Conservation (phyloP, 352 stramenopile species). For the Globisporangium splendens region DNA sequence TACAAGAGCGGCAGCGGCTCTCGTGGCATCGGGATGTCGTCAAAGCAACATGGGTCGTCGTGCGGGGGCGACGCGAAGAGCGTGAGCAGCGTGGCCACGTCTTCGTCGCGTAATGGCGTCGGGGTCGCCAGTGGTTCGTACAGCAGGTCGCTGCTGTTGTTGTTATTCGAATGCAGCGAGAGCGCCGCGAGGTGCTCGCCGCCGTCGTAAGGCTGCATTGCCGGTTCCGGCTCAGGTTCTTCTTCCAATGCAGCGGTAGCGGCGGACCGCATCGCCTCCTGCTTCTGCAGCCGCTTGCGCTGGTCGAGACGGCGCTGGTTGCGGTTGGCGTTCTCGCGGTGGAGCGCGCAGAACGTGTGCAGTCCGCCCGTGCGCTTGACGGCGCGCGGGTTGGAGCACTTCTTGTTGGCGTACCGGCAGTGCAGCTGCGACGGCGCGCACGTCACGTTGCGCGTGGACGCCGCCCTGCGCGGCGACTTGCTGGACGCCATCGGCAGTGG, state of each 20-base stretch:
- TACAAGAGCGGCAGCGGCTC: constrained; percentile 6
- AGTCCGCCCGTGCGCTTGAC: constrained; percentile 45
- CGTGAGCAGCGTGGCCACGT: constrained; percentile 35
- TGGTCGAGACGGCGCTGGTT: constrained; percentile 24
- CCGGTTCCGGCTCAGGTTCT: too few species aligned
- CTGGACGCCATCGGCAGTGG: not conserved
- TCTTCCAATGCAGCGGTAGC: too few species aligned
- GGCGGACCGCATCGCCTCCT: not conserved
- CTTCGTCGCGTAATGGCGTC: constrained; percentile 35
- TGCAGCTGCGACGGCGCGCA: constrained; percentile 10
- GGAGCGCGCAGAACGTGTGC: constrained; percentile 44
- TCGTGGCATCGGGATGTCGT: constrained; percentile 11
- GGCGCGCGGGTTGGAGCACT: constrained; percentile 32
- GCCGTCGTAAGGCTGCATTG: not conserved
- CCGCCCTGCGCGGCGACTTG: not conserved
- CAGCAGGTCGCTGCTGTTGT: constrained; percentile 6
- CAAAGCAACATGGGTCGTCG: constrained; percentile 4
- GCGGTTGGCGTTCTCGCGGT: constrained; percentile 29
- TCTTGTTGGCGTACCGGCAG: constrained; percentile 44
- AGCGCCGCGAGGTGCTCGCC: not conserved
- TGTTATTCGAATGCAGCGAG: not conserved
- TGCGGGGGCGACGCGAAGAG: constrained; percentile 20
- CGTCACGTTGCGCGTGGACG: constrained; percentile 8
- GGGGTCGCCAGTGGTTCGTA: constrained; percentile 37
- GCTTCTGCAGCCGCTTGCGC: constrained; percentile 23